Percentiles rank a stretch among this genome's conserved stretches.
Conservation (phyloP, 345 rosid species). For the Syzygium oleosum region DNA sequence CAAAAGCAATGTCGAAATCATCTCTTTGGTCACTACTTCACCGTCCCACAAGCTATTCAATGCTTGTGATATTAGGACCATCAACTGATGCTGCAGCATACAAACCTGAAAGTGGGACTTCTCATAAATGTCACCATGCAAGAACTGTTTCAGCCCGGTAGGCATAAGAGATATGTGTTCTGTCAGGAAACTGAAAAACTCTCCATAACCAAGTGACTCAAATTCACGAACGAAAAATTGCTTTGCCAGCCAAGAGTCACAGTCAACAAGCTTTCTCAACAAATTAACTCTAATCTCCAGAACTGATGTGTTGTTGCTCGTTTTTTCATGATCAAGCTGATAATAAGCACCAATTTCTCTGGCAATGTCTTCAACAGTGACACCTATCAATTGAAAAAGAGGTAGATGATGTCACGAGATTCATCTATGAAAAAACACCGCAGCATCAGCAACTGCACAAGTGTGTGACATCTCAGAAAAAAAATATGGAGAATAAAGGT, state of each 20-base stretch:
- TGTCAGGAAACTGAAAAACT: conserved; percentile 52
- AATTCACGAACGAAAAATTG: conserved; percentile 52
- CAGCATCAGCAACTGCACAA: not conserved
- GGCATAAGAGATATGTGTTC: conserved; percentile 52
- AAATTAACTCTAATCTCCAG: conserved; percentile 25
- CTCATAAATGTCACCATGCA: conserved; percentile 30
- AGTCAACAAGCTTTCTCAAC: conserved; percentile 42
- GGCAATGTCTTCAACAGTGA: conserved; percentile 54
- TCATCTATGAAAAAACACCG: not conserved
- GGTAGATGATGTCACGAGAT: not conserved
- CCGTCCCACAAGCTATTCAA: conserved; percentile 37
- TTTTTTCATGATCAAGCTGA: conserved; percentile 23
- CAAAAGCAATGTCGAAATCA: conserved; percentile 43
- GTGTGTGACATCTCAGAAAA: not conserved
- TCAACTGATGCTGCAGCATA: conserved; percentile 44
- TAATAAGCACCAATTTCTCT: conserved; percentile 34
- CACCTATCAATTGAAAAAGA: conserved; percentile 31
- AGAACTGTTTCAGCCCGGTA: conserved; percentile 34
- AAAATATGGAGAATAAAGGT: not conserved
- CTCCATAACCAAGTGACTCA: conserved; percentile 76
- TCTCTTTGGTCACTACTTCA: conserved; percentile 41
- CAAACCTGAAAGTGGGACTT: conserved; percentile 49
- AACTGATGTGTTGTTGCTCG: conserved; percentile 8
- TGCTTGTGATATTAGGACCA: conserved; percentile 63
- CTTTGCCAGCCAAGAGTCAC: conserved; percentile 57